Percentiles rank a stretch among this genome's conserved stretches.
These are phyloP conservation scores for Moesziomyces parantarcticus DNA, from an alignment of 1,284 basidiomycete genomes.

Conservation along the genomic window DNA sequence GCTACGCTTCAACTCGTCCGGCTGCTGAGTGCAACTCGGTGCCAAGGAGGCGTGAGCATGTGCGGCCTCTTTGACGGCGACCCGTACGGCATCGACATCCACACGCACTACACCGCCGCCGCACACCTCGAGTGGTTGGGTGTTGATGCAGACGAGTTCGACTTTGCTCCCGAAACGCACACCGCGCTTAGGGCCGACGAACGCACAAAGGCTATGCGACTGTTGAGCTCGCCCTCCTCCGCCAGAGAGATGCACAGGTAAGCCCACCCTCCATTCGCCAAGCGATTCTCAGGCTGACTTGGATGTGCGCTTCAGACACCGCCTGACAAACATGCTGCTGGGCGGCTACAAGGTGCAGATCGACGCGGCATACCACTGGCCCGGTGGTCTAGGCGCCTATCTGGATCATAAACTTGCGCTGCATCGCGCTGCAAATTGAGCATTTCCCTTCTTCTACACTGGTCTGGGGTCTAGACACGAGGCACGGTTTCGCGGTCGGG, in stretches of 20 bases:
- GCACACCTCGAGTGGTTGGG: constrained; percentile 22
- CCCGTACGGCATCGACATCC: constrained; percentile 58
- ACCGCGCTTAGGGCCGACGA: constrained; percentile 24
- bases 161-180: background rate
- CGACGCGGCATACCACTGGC: constrained; percentile 34
- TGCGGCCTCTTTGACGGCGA: constrained; percentile 36
- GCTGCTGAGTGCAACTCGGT: background rate
- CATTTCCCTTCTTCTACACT: background rate
- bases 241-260: background rate
- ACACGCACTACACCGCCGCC: constrained; percentile 11
- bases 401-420: constrained; percentile 13
- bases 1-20: constrained; percentile 37
- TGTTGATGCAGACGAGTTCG: constrained; percentile 22
- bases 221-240: constrained; percentile 9
- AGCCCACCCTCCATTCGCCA: background rate
- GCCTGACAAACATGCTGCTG: constrained; percentile 42
- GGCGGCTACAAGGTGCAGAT: constrained; percentile 54
- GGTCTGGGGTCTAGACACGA: constrained; percentile 8
- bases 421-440: background rate
- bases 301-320: too few relatives aligned
- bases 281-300: too few relatives aligned
- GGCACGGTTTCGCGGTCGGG: constrained; percentile 39
- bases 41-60: background rate
- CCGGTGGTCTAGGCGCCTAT: constrained; percentile 14
- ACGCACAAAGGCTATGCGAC: constrained; percentile 27